phyloP scores from a whole-genome alignment of 2,329 filamentous ascomycete genomes.

The Penicillium hesseltinei region DNA sequence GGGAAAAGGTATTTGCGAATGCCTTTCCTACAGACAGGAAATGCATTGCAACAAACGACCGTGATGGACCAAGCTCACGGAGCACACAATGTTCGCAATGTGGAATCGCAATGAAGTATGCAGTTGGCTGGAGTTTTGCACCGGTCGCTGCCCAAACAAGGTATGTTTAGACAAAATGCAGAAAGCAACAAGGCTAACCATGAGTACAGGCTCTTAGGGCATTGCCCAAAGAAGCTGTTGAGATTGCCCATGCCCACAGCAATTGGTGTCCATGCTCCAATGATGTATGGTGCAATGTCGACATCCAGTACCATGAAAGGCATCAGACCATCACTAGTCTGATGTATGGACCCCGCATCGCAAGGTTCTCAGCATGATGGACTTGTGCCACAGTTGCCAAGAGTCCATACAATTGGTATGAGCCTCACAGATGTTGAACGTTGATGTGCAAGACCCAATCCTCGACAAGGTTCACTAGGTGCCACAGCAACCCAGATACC shows the following conservation, averaged over 20 bases:
- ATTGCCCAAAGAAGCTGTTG: background rate
- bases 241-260: background rate
- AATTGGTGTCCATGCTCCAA: too few relatives aligned
- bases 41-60: background rate
- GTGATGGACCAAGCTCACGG: background rate
- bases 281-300: background rate
- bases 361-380: background rate
- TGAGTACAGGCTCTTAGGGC: too few relatives aligned
- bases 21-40: background rate
- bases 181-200: background rate
- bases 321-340: background rate
- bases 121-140: background rate
- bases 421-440: background rate
- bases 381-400: background rate
- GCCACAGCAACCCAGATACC: background rate
- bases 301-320: background rate
- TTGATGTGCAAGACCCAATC: background rate
- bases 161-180: background rate
- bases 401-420: background rate
- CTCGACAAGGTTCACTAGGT: background rate
- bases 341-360: background rate
- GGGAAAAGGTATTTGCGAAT: background rate
- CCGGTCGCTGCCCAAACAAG: background rate
- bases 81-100: too few relatives aligned
- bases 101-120: background rate